Evolutionary conservation across 108 stramenopile species (phyloP).

Genomic region (Fistulifera pelliculosa): DNA sequence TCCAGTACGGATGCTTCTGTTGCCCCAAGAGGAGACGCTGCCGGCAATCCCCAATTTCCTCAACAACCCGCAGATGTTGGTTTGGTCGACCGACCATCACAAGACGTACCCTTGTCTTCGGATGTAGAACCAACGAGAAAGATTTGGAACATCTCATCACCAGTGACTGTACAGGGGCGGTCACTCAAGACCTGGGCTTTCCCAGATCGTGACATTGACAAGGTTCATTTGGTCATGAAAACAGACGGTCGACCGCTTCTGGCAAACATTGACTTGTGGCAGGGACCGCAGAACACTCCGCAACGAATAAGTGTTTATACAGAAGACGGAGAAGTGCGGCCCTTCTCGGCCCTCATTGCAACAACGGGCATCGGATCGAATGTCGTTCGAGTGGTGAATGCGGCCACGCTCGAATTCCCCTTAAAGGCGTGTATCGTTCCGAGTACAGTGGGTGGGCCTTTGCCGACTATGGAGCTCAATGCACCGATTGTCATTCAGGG

Average conservation of each 20-base stretch:
- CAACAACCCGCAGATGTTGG: no score
- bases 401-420: conserved; percentile 56
- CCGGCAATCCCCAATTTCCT: no score
- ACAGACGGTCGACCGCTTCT: conserved; percentile 49
- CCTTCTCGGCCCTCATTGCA: conserved; percentile 49
- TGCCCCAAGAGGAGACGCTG: no score
- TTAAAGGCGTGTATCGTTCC: conserved; percentile 50
- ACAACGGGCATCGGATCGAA: conserved; percentile 58
- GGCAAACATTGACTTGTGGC: conserved; percentile 43
- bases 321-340: conserved; percentile 44
- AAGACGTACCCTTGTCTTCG: no score
- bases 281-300: conserved; percentile 43
- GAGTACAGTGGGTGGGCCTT: conserved; percentile 10
- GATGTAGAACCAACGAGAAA: no score
- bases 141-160: no score
- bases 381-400: conserved; percentile 56
- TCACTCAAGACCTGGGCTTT: conserved; percentile 61
- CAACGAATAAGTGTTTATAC: conserved; percentile 37
- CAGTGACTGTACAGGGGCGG: conserved; percentile 43
- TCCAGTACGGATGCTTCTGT: no score
- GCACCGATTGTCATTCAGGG: conserved; percentile 28
- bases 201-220: background rate
- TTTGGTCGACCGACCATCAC: no score
- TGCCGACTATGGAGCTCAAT: background rate
- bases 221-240: conserved; percentile 26